These are phyloP conservation scores for Geotrichum phurueaensis DNA, from an alignment of 1,139 yeast genomes.

Conservation along the genomic window DNA sequence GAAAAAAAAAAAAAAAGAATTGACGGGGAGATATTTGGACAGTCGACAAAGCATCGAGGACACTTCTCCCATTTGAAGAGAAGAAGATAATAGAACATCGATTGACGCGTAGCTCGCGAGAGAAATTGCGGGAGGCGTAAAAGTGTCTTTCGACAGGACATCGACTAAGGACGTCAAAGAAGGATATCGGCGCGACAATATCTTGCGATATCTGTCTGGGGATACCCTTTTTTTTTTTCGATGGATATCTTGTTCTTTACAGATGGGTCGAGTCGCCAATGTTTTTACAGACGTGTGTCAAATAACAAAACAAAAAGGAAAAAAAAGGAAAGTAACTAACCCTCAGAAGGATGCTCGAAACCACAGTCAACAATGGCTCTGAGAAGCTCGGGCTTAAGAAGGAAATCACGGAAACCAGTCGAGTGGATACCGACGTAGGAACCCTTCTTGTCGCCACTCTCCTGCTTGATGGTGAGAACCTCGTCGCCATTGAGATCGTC, in stretches of 20 bases:
- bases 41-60: background rate
- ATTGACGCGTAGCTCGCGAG: background rate
- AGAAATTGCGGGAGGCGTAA: background rate
- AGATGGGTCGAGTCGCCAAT: background rate
- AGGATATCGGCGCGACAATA: background rate
- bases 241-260: background rate
- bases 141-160: background rate
- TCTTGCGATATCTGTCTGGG: background rate
- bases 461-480: conserved; percentile 34
- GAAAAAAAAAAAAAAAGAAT: too few relatives aligned
- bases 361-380: conserved; percentile 99
- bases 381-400: conserved; percentile 90
- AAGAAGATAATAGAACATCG: background rate
- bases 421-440: conserved; percentile 97
- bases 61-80: background rate
- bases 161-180: background rate
- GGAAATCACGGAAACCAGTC: conserved; percentile 96
- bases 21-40: background rate
- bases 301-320: conserved; percentile 4
- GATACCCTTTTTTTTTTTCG: background rate
- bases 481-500: conserved; percentile 22
- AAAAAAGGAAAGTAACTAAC: conserved; percentile 45
- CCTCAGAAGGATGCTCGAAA: conserved; percentile 99
- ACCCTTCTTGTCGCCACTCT: conserved; percentile 81
- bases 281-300: background rate